phyloP scores from a whole-genome alignment of 108 stramenopile species.

The Bacterosira constricta region DNA sequence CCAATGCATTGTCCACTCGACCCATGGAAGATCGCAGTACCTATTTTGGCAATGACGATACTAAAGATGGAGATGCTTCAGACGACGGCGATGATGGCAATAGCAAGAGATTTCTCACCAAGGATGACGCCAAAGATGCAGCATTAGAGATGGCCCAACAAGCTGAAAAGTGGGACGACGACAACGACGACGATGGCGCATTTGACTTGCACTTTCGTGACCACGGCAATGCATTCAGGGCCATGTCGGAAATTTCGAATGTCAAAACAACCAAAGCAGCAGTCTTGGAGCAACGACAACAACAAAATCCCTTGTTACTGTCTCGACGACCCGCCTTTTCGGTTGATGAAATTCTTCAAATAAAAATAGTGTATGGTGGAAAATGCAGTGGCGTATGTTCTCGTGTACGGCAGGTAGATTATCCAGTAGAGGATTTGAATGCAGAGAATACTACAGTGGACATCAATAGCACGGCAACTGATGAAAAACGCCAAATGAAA shows the following conservation, averaged over 20 bases:
- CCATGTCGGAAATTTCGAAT: too few relatives aligned
- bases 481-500: neutral
- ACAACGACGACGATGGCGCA: conserved; percentile 12
- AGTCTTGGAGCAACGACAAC: neutral
- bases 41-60: conserved; percentile 34
- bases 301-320: neutral
- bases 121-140: too few relatives aligned
- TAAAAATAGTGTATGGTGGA: conserved; percentile 56
- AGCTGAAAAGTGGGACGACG: neutral
- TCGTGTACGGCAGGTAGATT: conserved; percentile 38
- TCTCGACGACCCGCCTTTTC: conserved; percentile 24
- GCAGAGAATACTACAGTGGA: neutral
- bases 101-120: too few relatives aligned
- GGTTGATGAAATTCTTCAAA: conserved; percentile 57
- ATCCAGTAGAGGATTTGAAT: neutral
- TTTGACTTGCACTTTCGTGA: too few relatives aligned
- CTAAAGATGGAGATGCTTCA: conserved; percentile 1
- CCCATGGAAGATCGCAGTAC: conserved; percentile 35
- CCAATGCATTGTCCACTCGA: conserved; percentile 40
- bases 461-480: neutral
- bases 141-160: too few relatives aligned
- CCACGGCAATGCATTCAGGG: too few relatives aligned
- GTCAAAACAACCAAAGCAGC: too few relatives aligned
- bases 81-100: neutral
- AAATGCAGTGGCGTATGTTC: conserved; percentile 43